Percentiles rank a stretch among this genome's conserved stretches.
These are phyloP conservation scores for Clathrus columnatus DNA, from an alignment of 768 basidiomycete genomes.

Conservation along the genomic window DNA sequence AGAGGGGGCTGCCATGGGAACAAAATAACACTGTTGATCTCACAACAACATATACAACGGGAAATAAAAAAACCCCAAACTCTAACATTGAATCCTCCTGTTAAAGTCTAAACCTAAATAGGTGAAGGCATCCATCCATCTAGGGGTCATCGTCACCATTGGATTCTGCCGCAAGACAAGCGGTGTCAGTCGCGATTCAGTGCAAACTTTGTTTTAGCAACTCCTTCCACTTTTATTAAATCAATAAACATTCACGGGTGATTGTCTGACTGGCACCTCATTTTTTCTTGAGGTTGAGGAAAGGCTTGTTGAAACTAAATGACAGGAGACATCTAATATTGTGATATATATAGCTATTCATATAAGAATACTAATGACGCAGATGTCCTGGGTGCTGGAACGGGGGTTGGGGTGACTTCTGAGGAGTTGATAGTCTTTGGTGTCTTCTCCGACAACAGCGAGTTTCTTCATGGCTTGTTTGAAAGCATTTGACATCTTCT, in stretches of 20 bases:
- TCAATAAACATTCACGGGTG: conserved; percentile 1
- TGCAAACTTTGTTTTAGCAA: background rate
- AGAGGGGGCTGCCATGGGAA: too few relatives aligned
- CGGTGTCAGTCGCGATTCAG: background rate
- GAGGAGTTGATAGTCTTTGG: conserved; percentile 20
- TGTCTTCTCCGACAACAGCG: conserved; percentile 22
- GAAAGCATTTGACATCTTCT: conserved; percentile 20
- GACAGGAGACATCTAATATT: background rate
- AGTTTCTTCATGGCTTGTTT: conserved; percentile 27
- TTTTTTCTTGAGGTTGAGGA: conserved; percentile 19
- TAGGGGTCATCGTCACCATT: background rate
- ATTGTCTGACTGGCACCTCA: conserved; percentile 4
- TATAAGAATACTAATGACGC: conserved; percentile 3
- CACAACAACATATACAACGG: too few relatives aligned
- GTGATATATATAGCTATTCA: background rate
- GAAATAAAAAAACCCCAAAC: background rate
- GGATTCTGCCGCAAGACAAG: background rate
- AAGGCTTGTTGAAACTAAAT: conserved; percentile 22
- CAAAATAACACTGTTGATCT: too few relatives aligned
- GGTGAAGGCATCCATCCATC: background rate
- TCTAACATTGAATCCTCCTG: too few relatives aligned
- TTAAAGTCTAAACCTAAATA: too few relatives aligned
- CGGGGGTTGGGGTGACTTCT: conserved; percentile 16
- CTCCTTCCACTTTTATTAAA: too few relatives aligned
- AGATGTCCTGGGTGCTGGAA: conserved; percentile 4